Conservation (phyloP, 305 asterid species). For the Salvia sclarea region DNA sequence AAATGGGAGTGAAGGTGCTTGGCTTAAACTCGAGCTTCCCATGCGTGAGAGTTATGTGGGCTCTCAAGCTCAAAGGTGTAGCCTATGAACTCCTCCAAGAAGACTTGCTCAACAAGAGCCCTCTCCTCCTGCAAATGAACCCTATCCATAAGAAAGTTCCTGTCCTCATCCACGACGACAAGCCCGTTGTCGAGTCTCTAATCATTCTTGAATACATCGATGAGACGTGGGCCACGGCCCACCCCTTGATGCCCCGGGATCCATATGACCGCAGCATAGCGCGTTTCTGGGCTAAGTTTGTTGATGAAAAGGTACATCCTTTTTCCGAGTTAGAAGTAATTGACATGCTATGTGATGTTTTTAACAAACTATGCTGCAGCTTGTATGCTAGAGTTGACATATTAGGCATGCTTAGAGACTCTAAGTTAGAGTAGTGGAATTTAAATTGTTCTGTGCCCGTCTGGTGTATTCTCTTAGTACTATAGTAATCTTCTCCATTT, state of each 20-base stretch:
- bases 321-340: too few species aligned
- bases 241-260: slow-evolving; percentile 29
- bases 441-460: too few species aligned
- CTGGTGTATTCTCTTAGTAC: too few species aligned
- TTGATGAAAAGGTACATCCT: slow-evolving; percentile 36
- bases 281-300: slow-evolving; percentile 41
- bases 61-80: slow-evolving; percentile 36
- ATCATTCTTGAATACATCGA: slow-evolving; percentile 35
- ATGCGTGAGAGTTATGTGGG: slow-evolving; percentile 33
- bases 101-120: slow-evolving; percentile 34
- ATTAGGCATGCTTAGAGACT: too few species aligned
- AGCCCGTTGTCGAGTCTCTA: slow-evolving; percentile 31
- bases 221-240: slow-evolving; percentile 26
- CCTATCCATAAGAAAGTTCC: slow-evolving; percentile 39
- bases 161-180: slow-evolving; percentile 30
- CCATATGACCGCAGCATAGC: slow-evolving; percentile 34
- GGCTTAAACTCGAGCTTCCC: slow-evolving; percentile 33
- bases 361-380: too few species aligned
- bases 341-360: too few species aligned
- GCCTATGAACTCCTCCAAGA: slow-evolving; percentile 32
- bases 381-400: too few species aligned
- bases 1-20: slow-evolving; percentile 35
- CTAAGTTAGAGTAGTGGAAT: too few species aligned
- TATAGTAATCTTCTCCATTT: too few species aligned
- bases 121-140: slow-evolving; percentile 35